Evolutionary conservation across 345 rosid species (phyloP), one percentile per base, ranked within the genome.

Genomic region (Gossypium sturtianum): DNA sequence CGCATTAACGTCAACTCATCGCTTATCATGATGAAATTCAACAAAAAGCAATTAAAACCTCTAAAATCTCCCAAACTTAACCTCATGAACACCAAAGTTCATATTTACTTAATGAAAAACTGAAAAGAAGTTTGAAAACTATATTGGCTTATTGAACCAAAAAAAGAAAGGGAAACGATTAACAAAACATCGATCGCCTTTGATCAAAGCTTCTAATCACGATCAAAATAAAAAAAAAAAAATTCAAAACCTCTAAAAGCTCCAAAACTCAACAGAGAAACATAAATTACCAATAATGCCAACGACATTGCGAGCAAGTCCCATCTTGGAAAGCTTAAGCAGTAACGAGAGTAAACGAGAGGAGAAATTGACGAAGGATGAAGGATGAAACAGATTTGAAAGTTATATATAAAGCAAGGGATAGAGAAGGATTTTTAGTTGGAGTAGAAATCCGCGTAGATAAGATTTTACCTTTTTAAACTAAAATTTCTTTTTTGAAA

Each of bases 201-300:
- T 12, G 63, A 58, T 58, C 7, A 12, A 58, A 22, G 38, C 63
- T 20, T 12, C 34, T 29, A 59, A 59, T 22, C 2, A 58, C 12
- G 29, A 23, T 15, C 2, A 7, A 61, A 25, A 27, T 27, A 34
- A 29, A 34, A 2, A 29, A 4, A 61, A 29, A 15, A 25, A 2
- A 17, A 12, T 12, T 11, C 12, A 8, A 3, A 48, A 16, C n/a
- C 17, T 49, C n/a, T 49, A 45, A 9, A 22, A 45, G 20, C 66
- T 25, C 4, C 19, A 13, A 15, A 27, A 62, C 3, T 16, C 20
- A 52, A 16, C 3, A 66, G 13, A 2, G 3, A 23, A 16, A 67
- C 17, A 44, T 9, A 7, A 8, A 45, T 45, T 58, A 72, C 75
- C 75, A 41, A 72, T 72, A 20, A 72, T 59, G 66, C 66, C 66